phyloP scores from a whole-genome alignment of 1,139 yeast genomes.

The Nadsonia commutata region DNA sequence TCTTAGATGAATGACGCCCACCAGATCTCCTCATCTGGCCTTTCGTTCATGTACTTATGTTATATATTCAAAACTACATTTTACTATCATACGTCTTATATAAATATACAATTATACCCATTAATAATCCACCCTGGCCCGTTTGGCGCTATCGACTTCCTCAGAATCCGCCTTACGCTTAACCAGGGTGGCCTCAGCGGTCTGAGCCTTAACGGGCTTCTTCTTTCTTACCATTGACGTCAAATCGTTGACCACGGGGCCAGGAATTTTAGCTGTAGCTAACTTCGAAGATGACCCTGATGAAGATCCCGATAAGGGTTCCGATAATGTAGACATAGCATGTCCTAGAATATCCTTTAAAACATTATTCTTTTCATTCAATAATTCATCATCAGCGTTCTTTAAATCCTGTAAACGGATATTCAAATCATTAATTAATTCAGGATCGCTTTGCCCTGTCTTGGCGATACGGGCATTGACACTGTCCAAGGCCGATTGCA shows the following conservation, averaged over 20 bases:
- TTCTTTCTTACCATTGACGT: background rate
- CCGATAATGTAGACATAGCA: no score
- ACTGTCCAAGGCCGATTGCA: conserved; percentile 46
- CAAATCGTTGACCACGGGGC: background rate
- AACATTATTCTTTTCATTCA: conserved; percentile 42
- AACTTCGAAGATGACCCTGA: no score
- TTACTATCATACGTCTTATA: no score
- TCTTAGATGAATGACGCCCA: no score
- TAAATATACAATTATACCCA: no score
- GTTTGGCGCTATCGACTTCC: background rate
- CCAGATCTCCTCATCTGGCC: no score
- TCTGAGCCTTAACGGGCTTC: background rate
- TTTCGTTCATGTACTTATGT: no score
- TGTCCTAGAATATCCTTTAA: conserved; percentile 47
- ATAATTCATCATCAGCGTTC: conserved; percentile 37
- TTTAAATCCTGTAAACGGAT: conserved; percentile 33
- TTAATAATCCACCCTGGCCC: background rate
- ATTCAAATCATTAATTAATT: conserved; percentile 39
- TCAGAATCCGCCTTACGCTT: background rate
- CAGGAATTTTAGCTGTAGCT: no score
- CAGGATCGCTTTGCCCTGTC: conserved; percentile 33
- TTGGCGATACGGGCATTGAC: conserved; percentile 33
- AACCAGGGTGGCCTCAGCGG: no score
- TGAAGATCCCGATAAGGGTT: no score
- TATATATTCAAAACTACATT: no score